phyloP scores from a whole-genome alignment of 164 flowering plant species.

The Tetracentron sinense region DNA sequence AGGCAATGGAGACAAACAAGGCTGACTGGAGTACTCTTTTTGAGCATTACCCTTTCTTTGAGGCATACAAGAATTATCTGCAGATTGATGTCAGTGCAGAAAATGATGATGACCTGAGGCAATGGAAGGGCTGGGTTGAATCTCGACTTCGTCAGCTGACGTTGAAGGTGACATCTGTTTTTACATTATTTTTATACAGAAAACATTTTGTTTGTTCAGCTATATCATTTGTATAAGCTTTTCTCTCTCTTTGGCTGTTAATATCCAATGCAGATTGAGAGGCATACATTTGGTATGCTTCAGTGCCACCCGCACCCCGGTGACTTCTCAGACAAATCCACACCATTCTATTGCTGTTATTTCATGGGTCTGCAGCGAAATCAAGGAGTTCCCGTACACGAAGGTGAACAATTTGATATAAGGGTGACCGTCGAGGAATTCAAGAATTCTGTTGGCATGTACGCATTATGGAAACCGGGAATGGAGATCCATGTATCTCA shows the following conservation, averaged over 20 bases:
- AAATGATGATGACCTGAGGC: constrained; percentile 61
- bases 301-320: constrained; percentile 91
- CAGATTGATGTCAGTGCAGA: constrained; percentile 75
- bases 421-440: constrained; percentile 82
- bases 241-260: constrained; percentile 1
- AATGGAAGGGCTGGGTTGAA: constrained; percentile 97
- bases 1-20: constrained; percentile 70
- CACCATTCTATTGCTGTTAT: constrained; percentile 53
- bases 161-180: constrained; percentile 46
- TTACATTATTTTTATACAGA: background rate
- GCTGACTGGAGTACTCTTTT: constrained; percentile 67
- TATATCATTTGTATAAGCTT: background rate
- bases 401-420: constrained; percentile 74
- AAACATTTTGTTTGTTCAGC: background rate
- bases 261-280: constrained; percentile 57
- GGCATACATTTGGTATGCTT: constrained; percentile 64
- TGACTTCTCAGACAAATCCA: constrained; percentile 47
- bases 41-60: constrained; percentile 80
- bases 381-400: constrained; percentile 55
- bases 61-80: constrained; percentile 78
- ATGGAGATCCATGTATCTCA: constrained; percentile 76
- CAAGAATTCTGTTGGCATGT: constrained; percentile 51
- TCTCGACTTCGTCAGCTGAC: constrained; percentile 86
- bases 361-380: constrained; percentile 89
- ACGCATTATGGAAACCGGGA: constrained; percentile 60